Percentiles rank a stretch among this genome's conserved stretches.
Conservation (phyloP, 2,329 filamentous ascomycete genomes). For the Apiospora arundinis region DNA sequence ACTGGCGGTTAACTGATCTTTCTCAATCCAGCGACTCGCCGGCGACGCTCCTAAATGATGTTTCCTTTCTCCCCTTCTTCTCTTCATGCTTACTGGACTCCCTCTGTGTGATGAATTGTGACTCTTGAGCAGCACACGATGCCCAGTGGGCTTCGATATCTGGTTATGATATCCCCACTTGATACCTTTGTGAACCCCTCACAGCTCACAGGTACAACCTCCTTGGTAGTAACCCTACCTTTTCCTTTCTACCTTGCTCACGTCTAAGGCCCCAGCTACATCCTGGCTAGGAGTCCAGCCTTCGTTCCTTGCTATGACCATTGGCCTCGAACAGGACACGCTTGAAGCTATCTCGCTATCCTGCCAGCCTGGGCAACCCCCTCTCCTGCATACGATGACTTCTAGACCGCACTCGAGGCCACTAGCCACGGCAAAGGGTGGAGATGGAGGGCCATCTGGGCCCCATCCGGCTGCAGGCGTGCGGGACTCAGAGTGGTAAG, state of each 20-base stretch:
- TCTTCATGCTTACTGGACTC: background rate
- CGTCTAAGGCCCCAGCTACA: background rate
- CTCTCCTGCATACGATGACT: background rate
- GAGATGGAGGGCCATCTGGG: background rate
- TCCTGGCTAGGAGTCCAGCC: background rate
- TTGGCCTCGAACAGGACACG: background rate
- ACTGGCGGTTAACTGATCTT: background rate
- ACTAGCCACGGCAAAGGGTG: constrained; percentile 9
- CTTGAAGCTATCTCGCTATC: background rate
- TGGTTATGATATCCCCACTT: background rate
- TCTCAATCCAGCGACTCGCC: background rate
- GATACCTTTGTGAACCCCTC: background rate
- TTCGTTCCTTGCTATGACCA: background rate
- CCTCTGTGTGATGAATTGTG: background rate
- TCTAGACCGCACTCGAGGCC: constrained; percentile 3
- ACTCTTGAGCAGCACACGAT: background rate
- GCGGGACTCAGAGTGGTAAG: constrained; percentile 6
- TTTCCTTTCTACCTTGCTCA: background rate
- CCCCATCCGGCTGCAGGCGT: background rate
- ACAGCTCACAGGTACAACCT: background rate
- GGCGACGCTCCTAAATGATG: background rate
- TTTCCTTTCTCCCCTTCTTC: background rate
- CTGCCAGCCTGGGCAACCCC: background rate
- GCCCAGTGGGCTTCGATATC: background rate
- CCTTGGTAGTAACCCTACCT: background rate